Base-by-base conservation (phyloP, 2,329 filamentous ascomycete genomes). In the Cordyceps cateniannulata region DNA sequence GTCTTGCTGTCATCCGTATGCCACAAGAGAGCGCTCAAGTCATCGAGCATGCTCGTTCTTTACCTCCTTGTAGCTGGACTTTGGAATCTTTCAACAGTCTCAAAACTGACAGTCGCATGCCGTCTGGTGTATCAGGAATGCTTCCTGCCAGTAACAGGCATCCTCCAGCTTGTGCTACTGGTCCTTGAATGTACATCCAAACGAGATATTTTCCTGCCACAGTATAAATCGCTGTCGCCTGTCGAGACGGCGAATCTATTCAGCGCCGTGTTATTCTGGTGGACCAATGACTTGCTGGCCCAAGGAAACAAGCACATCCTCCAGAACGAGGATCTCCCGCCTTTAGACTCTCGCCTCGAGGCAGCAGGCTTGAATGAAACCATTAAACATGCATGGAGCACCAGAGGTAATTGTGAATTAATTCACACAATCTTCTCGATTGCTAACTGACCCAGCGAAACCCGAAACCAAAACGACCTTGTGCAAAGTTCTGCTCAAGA, bases 141-240 rank as follows among this genome's bases (percentile, higher is more conserved):
- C 20, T 48, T 60, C 22, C 8, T 20, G 12, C 38, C 50, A 9
- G 49, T 29, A 10, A 16, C 20, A 1, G 58, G 49, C 16, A 9
- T 40, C 4, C 18, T 61, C 2, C 59, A 53, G 27, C 35, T 56
- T 5, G 22, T 50, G 6, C 9, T 56, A 7, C n/a, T 61, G 14
- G 7, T 55, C 32, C 51, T 61, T 8, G 59, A 61, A 45, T 61
- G 59, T 32, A 51, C 25, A 8, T 55, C 51, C 3, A 61, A 61
- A 22, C 29, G 18, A 1, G 25, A 40, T 0, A 35, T 45, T 16
- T 24, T 56, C 7, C 44, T 50, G 14, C 44, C 51, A 2, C 29
- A 45, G 12, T 51, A 55, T n/a, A 56, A 42, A 24, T 25, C 18
- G 1, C 24, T 56, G n/a, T 29, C 59, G 38, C 51, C 59, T 12